A percentile compares a stretch with the other conserved stretches of the same genome.
Evolutionary conservation across 208 protist species (phyloP).

Genomic region (Naegleria fowleri): DNA sequence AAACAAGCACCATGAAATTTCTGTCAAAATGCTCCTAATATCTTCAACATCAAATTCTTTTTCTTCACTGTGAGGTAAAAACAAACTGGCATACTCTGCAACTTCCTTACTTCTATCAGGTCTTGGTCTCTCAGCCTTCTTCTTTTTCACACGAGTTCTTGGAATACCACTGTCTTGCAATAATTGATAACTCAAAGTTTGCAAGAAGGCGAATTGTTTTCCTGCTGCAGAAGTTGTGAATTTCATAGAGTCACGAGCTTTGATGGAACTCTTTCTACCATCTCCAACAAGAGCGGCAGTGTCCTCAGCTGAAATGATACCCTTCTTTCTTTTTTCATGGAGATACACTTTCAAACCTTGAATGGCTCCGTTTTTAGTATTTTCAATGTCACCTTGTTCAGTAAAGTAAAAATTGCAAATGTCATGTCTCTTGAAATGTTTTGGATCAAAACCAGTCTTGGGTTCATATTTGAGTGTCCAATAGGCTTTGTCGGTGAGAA

Average conservation of each 20-base stretch:
- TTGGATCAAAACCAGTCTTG: neutral
- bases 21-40: neutral
- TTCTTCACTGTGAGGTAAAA: neutral
- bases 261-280: neutral
- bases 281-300: neutral
- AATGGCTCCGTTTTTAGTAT: neutral
- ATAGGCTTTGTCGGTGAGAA: neutral
- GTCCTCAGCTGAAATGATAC: neutral
- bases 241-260: neutral
- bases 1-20: constrained; percentile 4
- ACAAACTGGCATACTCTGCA: neutral
- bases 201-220: neutral
- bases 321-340: constrained; percentile 1
- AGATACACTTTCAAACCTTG: neutral
- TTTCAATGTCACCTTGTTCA: constrained; percentile 2
- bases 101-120: neutral
- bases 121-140: neutral
- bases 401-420: neutral
- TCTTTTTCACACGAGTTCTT: neutral
- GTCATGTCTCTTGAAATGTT: constrained; percentile 17
- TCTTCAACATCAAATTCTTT: neutral
- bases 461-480: constrained; percentile 4
- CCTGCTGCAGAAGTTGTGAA: neutral
- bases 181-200: neutral
- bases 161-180: neutral